phyloP scores from a whole-genome alignment of 2,329 filamentous ascomycete species.

The Trichoderma atrobrunneum region DNA sequence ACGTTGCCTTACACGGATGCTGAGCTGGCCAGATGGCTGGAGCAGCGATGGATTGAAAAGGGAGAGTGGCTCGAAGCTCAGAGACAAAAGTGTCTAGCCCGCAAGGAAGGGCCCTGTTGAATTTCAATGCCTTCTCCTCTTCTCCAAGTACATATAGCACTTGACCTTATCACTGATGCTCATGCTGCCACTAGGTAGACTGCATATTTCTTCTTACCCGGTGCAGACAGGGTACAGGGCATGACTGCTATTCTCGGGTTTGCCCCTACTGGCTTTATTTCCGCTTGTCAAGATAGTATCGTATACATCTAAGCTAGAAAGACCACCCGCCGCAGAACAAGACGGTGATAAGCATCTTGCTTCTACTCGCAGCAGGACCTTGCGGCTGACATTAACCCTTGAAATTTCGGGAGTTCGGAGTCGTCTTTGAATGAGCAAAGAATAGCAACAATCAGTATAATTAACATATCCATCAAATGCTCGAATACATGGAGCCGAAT shows the following conservation, averaged over 20 bases:
- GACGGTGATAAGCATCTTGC: not conserved
- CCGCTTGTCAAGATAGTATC: not conserved
- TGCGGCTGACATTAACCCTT: not conserved
- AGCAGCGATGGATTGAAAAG: constrained; percentile 53
- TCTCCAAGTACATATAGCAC: no score
- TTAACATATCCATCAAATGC: not conserved
- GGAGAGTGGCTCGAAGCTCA: constrained; percentile 47
- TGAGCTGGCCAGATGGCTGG: constrained; percentile 50
- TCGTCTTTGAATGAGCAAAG: not conserved
- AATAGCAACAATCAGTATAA: not conserved
- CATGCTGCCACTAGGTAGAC: not conserved
- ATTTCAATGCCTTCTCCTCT: not conserved
- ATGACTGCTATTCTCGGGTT: not conserved
- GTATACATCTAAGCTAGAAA: not conserved
- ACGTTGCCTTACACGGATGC: constrained; percentile 48
- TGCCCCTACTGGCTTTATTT: not conserved
- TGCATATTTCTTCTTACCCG: not conserved
- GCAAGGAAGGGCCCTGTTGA: not conserved
- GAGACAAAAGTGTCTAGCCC: constrained; percentile 23
- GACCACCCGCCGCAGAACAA: not conserved
- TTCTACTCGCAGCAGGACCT: not conserved
- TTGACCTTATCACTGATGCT: not conserved
- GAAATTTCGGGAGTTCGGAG: not conserved
- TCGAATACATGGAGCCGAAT: not conserved
- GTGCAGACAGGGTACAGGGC: not conserved